Evolutionary conservation across 495 filamentous ascomycete genomes (phyloP), one percentile per base, ranked within the genome.

Genomic region (Cercophora scortea): DNA sequence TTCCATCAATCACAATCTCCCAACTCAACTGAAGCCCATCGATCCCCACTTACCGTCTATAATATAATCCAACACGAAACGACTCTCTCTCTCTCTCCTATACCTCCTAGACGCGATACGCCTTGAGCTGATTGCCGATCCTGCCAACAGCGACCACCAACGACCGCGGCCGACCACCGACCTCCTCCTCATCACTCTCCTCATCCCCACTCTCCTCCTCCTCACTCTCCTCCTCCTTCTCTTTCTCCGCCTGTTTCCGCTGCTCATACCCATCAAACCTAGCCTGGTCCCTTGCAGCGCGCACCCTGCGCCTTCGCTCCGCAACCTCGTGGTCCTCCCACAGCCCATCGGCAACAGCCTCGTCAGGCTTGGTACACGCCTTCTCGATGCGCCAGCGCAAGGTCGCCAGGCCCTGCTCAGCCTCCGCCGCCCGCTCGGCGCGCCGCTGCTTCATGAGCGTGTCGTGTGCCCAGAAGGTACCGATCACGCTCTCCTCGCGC

Each of bases 251-350:
- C 34, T 18, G 16, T 6, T 15, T 10, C 16, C 9, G 17, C 16
- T 35, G 16, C n/a, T 12, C 42, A 16, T 40, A 13, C 15, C 49
- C 50, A 11, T 57, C 53, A 5, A 64, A 53, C 46, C 41, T 38
- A 9, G 16, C 40, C 33, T 52, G 40, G 12, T 45, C 32, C 15
- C 45, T 39, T 3, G 45, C 52, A 7, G 47, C 39, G 13, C 54
- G 10, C 49, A 54, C 41, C 43, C 15, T 34, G 8, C 64, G 55
- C 11, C 43, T 32, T 0, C 19, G 3, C 47, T 61, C 58, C 0
- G 64, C 64, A 3, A 16, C 49, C 9, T 8, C 49, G 8, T 60
- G 51, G 0, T 67, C 57, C 44, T 57, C 53, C 64, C 61, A 67
- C 3, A 64, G 32, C 0, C 55, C 44, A 0, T 47, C n/a, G 6